Percentiles rank a stretch among this genome's conserved stretches.
Evolutionary conservation across 306 rosid species (phyloP).

Genomic region (Pyrus pyrifolia): DNA sequence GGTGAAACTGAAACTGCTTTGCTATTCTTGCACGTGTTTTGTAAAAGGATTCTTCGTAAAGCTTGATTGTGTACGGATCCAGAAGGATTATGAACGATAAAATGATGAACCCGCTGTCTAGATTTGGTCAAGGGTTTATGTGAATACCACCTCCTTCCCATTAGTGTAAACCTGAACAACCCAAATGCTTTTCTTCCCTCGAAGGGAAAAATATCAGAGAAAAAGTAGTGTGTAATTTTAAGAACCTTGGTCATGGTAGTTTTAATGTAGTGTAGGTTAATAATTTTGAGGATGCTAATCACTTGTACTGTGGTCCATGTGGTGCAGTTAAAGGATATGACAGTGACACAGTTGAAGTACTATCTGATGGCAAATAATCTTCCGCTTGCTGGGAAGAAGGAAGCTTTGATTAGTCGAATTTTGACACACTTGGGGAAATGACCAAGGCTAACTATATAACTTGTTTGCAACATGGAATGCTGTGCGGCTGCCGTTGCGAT

Average conservation of each 20-base stretch:
- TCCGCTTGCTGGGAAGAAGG: constrained; percentile 87
- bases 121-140: background rate
- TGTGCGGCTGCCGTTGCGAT: background rate
- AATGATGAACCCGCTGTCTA: no score
- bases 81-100: background rate
- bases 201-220: background rate
- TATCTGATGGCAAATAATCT: constrained; percentile 71
- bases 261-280: background rate
- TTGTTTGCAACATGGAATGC: background rate
- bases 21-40: background rate
- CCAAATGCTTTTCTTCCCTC: no score
- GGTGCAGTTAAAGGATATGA: constrained; percentile 84
- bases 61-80: background rate
- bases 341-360: constrained; percentile 61
- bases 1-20: constrained; percentile 42
- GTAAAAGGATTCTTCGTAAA: background rate
- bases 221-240: background rate
- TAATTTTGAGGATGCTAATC: background rate
- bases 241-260: background rate
- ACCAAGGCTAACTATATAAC: background rate
- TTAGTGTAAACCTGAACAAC: no score
- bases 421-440: constrained; percentile 77
- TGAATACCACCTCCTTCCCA: no score
- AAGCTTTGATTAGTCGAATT: constrained; percentile 68
- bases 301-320: constrained; percentile 1